Evolutionary conservation across 2,329 filamentous ascomycete species (phyloP).

Genomic region (Paecilomyces sp.): DNA sequence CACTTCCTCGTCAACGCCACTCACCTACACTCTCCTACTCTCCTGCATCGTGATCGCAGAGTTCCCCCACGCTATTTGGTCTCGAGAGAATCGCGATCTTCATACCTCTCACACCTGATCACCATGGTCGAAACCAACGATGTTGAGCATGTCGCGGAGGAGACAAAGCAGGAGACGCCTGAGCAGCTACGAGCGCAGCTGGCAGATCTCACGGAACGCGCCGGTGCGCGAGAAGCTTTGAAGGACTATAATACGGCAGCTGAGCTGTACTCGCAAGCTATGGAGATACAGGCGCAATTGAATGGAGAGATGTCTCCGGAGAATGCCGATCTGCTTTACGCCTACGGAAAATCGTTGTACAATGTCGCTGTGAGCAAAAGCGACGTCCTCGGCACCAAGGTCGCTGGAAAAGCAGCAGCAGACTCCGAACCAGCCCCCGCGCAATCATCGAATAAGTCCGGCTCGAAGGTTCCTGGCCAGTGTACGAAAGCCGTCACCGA

Average conservation of each 20-base stretch:
- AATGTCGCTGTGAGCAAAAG: constrained; percentile 91
- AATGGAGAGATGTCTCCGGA: constrained; percentile 87
- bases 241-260: constrained; percentile 82
- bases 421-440: constrained; percentile 44
- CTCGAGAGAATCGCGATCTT: not conserved
- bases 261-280: constrained; percentile 81
- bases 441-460: constrained; percentile 23
- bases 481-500: constrained; percentile 16
- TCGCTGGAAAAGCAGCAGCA: constrained; percentile 53
- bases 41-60: not conserved
- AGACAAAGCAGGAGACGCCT: constrained; percentile 9
- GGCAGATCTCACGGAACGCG: constrained; percentile 71
- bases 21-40: not conserved
- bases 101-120: not conserved
- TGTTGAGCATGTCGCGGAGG: constrained; percentile 6
- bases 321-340: constrained; percentile 89
- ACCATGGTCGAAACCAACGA: constrained; percentile 18
- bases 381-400: constrained; percentile 82
- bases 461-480: constrained; percentile 10
- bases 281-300: constrained; percentile 80
- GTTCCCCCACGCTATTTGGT: not conserved
- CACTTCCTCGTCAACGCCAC: not conserved
- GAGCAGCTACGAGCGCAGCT: constrained; percentile 55
- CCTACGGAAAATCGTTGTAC: constrained; percentile 90
- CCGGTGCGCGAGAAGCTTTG: constrained; percentile 76